Evolutionary conservation across 1,139 yeast species (phyloP), one percentile per base, ranked within the genome.

Genomic region (Pichia cactophila): DNA sequence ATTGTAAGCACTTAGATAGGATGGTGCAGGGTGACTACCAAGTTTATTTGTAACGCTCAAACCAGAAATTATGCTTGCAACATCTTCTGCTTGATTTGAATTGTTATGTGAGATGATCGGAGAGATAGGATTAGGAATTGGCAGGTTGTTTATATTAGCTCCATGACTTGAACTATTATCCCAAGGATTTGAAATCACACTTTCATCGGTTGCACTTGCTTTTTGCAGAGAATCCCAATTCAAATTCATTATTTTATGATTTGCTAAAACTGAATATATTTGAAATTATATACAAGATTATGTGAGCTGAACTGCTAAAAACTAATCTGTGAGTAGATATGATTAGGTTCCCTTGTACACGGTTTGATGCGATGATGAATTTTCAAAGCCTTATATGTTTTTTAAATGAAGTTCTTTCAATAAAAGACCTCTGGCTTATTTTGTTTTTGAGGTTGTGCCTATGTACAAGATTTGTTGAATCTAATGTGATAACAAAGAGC

Each of bases 61-160:
- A 41, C 69, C 60, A 2, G 74, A 70, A 46, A 69, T 66, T 51
- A 69, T 66, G 63, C 75, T 74, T 42, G 76, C 78, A 41, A 77
- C 76, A 45, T 77, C 80, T 10, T 75, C 73, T 56, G 74, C 54
- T 40, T 44, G 45, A n/a, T 46, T 44, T 7, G 43, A 35, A 17
- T 29, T 36, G 3, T 42, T 43, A 20, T 51, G 51, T 4, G 54
- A 53, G 6, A 51, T 33, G 9, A 50, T 45, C 26, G 56, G 56
- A 4, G 58, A 51, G 5, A 48, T 45, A 3, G 61, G 58, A 14
- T 49, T 52, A 35, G 62, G 61, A 29, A 58, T 60, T n/a, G 43
- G 40, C 7, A 54, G 42, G n/a, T 53, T 48, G n/a, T 50, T 16
- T 7, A 50, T 33, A 31, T 49, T 47, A 14, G 48, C 46, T 2